Base-by-base conservation (phyloP, 495 filamentous ascomycete species). In the Hypoxylon rickii region DNA sequence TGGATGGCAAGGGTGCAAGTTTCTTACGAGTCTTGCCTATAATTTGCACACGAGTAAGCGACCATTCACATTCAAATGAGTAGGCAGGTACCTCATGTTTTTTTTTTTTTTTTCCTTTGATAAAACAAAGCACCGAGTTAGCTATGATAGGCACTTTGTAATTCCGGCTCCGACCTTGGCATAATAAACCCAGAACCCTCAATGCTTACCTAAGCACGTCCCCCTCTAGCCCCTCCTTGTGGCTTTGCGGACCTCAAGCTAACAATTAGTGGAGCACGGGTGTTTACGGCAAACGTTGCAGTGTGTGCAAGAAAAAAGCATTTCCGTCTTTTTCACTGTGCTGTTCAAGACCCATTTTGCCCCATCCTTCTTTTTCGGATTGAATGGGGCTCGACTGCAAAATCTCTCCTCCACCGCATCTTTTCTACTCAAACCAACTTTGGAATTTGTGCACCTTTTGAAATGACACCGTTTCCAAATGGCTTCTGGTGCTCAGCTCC, bases 71-170 rank as follows among this genome's bases (percentile, higher is more conserved):
- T 26, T 4, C 15, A 39, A n/a, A 29, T 16, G 29, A 13, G 10
- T 19, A 15, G 32, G 3, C 10, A 45, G 29, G 41, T 55, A 51
- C 46, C 11, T 46, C 29, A 11, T 2, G 26, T 38, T 41, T 49
- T 24, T 42, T 48, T 62, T 62, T 61, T 60, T 49, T 45, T 44
- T 36, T 26, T 38, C 31, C 17, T 42, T 52, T 57, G 47, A 51
- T 15, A 16, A 10, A 38, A 12, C 1, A 18, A 6, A 17, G 6
- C 12, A 15, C 16, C 22, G 2, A 36, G 21, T 58, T 8, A 26
- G 17, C 17, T 44, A 1, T 18, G 58, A 62, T 62, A 62, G 58
- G 58, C 17, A 2, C 21, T 56, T 56, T 7, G 58, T 62, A 52
- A 48, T 57, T 57, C 58, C 58, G 52, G 24, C 24, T 29, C 24